Percentiles rank a stretch among this genome's conserved stretches.
These are phyloP conservation scores for Dictyostelium intermedium DNA, from an alignment of 78 protist genomes.

Conservation along the genomic window DNA sequence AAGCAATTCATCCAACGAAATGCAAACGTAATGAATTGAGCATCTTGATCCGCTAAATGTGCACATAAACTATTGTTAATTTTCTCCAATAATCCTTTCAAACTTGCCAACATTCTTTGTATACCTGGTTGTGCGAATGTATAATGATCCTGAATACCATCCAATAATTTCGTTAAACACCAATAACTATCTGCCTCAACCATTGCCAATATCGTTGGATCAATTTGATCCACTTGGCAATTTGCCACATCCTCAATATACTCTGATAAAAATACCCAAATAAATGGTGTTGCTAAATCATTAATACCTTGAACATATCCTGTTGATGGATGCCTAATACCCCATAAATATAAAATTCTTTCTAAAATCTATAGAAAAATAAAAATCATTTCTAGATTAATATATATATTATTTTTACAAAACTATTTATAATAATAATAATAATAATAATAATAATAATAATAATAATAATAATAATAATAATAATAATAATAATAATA, in stretches of 20 bases:
- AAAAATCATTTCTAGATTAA: too few relatives aligned
- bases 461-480: background rate
- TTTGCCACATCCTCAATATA: conserved; percentile 38
- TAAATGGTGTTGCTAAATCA: conserved; percentile 93
- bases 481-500: background rate
- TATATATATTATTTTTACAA: too few relatives aligned
- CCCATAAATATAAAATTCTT: conserved; percentile 95
- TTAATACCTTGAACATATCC: conserved; percentile 99
- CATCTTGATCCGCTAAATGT: conserved; percentile 82
- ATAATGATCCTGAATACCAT: conserved; percentile 95
- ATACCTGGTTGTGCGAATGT: conserved; percentile 96
- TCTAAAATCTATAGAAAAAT: conserved; percentile 78
- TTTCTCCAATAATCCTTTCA: conserved; percentile 81
- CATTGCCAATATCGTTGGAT: conserved; percentile 1
- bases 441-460: background rate
- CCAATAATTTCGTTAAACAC: conserved; percentile 92
- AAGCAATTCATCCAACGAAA: conserved; percentile 99
- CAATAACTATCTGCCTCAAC: conserved; percentile 97
- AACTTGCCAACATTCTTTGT: conserved; percentile 86
- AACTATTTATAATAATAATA: background rate
- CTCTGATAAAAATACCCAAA: conserved; percentile 81
- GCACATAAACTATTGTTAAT: conserved; percentile 68
- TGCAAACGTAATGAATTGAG: conserved; percentile 92
- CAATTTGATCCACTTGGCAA: conserved; percentile 55
- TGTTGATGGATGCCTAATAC: conserved; percentile 96